Percentiles rank a stretch among this genome's conserved stretches.
phyloP scores from a whole-genome alignment of 2,329 filamentous ascomycete genomes.

The Lasiodiplodia gonubiensis region DNA sequence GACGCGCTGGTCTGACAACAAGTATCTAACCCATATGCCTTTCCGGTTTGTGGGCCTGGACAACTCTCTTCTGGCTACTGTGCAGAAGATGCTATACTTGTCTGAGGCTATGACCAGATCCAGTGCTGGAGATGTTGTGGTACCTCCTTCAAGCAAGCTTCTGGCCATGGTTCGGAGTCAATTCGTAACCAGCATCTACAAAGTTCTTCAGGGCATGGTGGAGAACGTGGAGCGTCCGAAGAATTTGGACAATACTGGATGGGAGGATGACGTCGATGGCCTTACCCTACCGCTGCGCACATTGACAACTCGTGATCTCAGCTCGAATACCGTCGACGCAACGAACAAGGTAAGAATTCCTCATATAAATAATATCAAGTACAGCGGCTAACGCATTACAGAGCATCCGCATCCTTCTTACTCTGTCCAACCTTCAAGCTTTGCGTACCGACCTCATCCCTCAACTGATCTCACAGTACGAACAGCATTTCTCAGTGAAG shows the following conservation, averaged over 20 bases:
- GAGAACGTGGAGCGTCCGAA: slow-evolving; percentile 86
- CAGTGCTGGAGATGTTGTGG: slow-evolving; percentile 78
- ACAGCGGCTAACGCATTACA: slow-evolving; percentile 46
- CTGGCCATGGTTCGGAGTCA: slow-evolving; percentile 89
- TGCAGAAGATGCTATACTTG: slow-evolving; percentile 96
- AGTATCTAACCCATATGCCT: slow-evolving; percentile 91
- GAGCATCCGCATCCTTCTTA: slow-evolving; percentile 92
- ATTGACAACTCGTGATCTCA: slow-evolving; percentile 33
- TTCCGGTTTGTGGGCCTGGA: slow-evolving; percentile 85
- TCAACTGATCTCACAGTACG: slow-evolving; percentile 87
- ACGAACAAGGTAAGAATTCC: slow-evolving; percentile 40
- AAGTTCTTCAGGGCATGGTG: slow-evolving; percentile 92
- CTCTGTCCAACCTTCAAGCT: slow-evolving; percentile 86
- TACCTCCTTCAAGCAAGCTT: slow-evolving; percentile 83
- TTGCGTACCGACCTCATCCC: slow-evolving; percentile 84
- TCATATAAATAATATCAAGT: neutral
- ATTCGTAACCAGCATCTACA: slow-evolving; percentile 93
- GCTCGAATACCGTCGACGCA: slow-evolving; percentile 43
- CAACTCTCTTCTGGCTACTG: slow-evolving; percentile 76
- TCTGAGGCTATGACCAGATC: slow-evolving; percentile 81
- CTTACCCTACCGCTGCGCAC: slow-evolving; percentile 43
- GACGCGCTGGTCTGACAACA: slow-evolving; percentile 79
- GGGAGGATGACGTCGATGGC: slow-evolving; percentile 59
- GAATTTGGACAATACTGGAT: slow-evolving; percentile 64
- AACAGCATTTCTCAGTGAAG: slow-evolving; percentile 91